Conservation (phyloP, 306 rosid genomes). For the Acacia crassicarpa region DNA sequence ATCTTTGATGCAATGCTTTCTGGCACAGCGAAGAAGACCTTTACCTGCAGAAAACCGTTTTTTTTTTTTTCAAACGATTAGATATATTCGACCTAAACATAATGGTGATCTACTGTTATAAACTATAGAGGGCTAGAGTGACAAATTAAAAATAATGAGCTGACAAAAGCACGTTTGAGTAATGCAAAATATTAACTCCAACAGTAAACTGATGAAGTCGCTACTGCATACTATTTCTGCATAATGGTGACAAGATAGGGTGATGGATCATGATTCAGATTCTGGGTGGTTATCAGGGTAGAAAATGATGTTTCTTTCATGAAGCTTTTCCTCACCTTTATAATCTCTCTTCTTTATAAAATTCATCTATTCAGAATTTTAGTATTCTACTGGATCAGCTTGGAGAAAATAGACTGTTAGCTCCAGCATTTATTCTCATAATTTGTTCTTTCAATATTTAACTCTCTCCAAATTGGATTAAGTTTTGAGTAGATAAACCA, state of each 20-base stretch:
- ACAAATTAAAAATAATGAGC: constrained; percentile 27
- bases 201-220: constrained; percentile 6
- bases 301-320: neutral
- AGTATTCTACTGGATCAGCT: neutral
- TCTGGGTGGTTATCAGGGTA: neutral
- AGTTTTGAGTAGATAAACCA: neutral
- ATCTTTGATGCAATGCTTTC: constrained; percentile 84
- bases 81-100: constrained; percentile 13
- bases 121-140: neutral
- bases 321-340: neutral
- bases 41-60: constrained; percentile 46
- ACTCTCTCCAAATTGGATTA: neutral
- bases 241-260: constrained; percentile 1
- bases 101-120: neutral
- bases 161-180: constrained; percentile 7
- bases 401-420: neutral
- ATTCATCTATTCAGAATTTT: neutral
- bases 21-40: constrained; percentile 92
- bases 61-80: constrained; percentile 5
- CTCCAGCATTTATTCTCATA: neutral
- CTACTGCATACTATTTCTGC: constrained; percentile 5
- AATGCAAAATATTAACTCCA: constrained; percentile 4
- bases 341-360: neutral
- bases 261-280: neutral
- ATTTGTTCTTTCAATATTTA: neutral